phyloP scores from a whole-genome alignment of 2,329 filamentous ascomycete genomes.

The Leptographium wingfieldii region DNA sequence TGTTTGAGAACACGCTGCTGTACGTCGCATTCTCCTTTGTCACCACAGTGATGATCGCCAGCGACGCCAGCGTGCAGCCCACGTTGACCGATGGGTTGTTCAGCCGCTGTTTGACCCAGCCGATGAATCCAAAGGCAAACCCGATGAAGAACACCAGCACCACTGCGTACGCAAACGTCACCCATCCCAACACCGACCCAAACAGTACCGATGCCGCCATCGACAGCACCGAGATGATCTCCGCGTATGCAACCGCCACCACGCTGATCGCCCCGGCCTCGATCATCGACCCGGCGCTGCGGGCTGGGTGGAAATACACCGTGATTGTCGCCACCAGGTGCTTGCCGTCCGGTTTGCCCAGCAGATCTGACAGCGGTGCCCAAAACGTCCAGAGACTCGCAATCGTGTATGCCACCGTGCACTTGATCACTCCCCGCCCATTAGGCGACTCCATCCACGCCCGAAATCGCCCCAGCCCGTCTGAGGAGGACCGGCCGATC shows the following conservation, averaged over 20 bases:
- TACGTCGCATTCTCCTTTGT: slow-evolving; percentile 88
- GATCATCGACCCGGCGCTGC: slow-evolving; percentile 79
- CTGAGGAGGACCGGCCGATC: neutral
- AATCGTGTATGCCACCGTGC: slow-evolving; percentile 76
- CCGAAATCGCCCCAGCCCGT: slow-evolving; percentile 26
- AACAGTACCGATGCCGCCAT: slow-evolving; percentile 84
- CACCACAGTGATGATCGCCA: slow-evolving; percentile 79
- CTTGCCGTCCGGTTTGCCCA: slow-evolving; percentile 81
- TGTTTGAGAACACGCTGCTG: slow-evolving; percentile 65
- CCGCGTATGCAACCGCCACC: slow-evolving; percentile 66
- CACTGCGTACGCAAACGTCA: slow-evolving; percentile 62
- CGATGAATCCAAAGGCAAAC: slow-evolving; percentile 74
- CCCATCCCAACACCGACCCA: slow-evolving; percentile 50
- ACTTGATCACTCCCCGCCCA: slow-evolving; percentile 76
- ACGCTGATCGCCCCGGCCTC: slow-evolving; percentile 69
- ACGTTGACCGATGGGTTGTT: slow-evolving; percentile 73
- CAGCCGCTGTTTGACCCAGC: slow-evolving; percentile 72
- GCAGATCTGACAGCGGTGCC: slow-evolving; percentile 54
- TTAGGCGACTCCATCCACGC: slow-evolving; percentile 57
- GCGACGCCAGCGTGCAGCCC: slow-evolving; percentile 71
- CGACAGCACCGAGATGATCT: slow-evolving; percentile 63
- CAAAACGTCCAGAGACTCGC: slow-evolving; percentile 81
- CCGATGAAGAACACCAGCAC: slow-evolving; percentile 77
- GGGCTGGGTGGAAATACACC: slow-evolving; percentile 86
- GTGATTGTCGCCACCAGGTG: slow-evolving; percentile 89